These are phyloP conservation scores for Anisodus acutangulus DNA, from an alignment of 257 asterid species.

Conservation along the genomic window DNA sequence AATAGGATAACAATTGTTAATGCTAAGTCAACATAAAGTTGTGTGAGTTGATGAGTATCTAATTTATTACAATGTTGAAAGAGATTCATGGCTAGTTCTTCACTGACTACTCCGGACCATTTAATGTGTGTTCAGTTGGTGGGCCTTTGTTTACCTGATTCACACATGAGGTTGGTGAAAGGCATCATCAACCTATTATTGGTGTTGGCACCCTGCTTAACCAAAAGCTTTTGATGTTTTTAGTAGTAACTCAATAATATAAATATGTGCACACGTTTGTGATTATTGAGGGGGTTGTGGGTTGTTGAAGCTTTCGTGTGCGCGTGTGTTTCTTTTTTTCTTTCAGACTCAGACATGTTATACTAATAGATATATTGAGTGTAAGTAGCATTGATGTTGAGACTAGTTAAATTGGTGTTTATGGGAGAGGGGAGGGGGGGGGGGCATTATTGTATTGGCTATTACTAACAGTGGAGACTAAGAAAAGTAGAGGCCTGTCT, in stretches of 20 bases:
- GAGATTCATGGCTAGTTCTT: constrained; percentile 24
- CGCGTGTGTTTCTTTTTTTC: neutral
- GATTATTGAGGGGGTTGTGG: neutral
- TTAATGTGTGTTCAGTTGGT: constrained; percentile 40
- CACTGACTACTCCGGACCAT: constrained; percentile 41
- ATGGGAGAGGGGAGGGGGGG: neutral
- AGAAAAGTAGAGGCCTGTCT: constrained; percentile 44
- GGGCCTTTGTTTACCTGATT: constrained; percentile 46
- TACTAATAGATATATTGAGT: neutral
- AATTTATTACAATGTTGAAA: constrained; percentile 19
- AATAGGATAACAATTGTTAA: constrained; percentile 12
- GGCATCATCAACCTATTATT: constrained; percentile 51
- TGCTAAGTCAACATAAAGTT: constrained; percentile 29
- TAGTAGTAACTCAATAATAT: neutral
- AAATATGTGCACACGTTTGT: constrained; percentile 16
- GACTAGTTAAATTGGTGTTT: constrained; percentile 25
- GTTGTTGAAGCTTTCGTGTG: constrained; percentile 8
- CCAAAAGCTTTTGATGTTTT: constrained; percentile 22
- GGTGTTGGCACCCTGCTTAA: constrained; percentile 33
- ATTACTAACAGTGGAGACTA: constrained; percentile 27
- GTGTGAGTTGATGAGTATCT: neutral
- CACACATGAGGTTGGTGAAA: constrained; percentile 53
- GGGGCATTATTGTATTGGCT: constrained; percentile 28
- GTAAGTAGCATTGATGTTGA: constrained; percentile 6
- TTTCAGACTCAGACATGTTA: neutral